Percentiles rank a stretch among this genome's conserved stretches.
Evolutionary conservation across 306 rosid species (phyloP).

Genomic region (Acacia acuminata): DNA sequence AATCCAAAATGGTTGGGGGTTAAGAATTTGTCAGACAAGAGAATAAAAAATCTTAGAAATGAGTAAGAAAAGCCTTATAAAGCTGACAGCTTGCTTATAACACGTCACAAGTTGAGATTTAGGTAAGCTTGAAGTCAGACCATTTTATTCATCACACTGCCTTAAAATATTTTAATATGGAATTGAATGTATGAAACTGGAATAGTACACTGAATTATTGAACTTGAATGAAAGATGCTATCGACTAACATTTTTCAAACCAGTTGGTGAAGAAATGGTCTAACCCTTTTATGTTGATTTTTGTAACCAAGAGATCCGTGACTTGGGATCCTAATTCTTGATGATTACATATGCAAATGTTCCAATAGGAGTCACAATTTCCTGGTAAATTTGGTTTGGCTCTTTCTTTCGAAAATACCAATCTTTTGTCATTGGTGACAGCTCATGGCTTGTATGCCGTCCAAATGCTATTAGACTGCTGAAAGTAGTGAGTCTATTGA

Average conservation of each 20-base stretch:
- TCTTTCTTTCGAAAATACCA: neutral
- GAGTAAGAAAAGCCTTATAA: neutral
- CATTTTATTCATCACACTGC: neutral
- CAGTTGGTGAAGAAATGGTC: neutral
- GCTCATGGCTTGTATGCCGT: neutral
- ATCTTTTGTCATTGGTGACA: neutral
- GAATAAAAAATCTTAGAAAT: neutral
- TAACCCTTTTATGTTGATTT: neutral
- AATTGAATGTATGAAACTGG: neutral
- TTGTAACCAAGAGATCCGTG: neutral
- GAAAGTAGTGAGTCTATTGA: neutral
- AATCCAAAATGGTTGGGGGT: neutral
- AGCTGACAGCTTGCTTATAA: neutral
- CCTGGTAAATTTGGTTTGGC: neutral
- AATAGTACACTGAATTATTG: neutral
- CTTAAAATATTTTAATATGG: neutral
- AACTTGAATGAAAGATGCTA: neutral
- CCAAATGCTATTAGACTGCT: neutral
- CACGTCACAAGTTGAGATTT: neutral
- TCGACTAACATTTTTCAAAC: neutral
- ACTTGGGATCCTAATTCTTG: neutral
- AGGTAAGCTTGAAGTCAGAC: neutral
- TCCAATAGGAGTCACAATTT: neutral
- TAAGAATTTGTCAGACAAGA: neutral
- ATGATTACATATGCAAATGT: neutral